Percentiles rank a stretch among this genome's conserved stretches.
These are phyloP conservation scores for Tulasnella sp. DNA, from an alignment of 768 basidiomycete species.

Conservation along the genomic window DNA sequence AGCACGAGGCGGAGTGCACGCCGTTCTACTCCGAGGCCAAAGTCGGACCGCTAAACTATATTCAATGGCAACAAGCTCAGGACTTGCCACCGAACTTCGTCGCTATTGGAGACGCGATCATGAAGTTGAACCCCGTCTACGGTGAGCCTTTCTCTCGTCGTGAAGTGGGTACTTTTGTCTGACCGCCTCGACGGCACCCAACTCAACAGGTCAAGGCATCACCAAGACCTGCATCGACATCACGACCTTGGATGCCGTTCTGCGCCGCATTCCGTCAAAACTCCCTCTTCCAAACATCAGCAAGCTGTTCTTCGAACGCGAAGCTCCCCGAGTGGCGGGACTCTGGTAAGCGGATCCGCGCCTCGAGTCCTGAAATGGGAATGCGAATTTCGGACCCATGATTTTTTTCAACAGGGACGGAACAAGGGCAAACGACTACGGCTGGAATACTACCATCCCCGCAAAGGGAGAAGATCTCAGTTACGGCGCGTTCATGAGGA, in stretches of 20 bases:
- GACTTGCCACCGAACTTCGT: conserved; percentile 46
- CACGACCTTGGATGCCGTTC: conserved; percentile 13
- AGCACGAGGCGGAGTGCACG: conserved; percentile 38
- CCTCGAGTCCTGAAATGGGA: no score
- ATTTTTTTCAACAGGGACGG: neutral
- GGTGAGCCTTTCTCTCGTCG: conserved; percentile 23
- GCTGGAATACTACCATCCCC: conserved; percentile 7
- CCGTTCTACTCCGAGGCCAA: neutral
- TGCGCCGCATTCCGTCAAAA: neutral
- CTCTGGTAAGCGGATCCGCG: neutral
- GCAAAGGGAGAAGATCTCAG: conserved; percentile 14
- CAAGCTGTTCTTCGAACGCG: conserved; percentile 11
- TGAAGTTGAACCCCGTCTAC: conserved; percentile 41
- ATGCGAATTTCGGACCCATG: no score
- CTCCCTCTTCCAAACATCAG: conserved; percentile 12
- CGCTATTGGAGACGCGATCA: conserved; percentile 46
- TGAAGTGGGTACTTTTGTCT: neutral
- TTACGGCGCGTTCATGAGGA: neutral
- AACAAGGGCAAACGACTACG: conserved; percentile 28
- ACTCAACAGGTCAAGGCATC: conserved; percentile 14
- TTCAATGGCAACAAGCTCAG: conserved; percentile 41
- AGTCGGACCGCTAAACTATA: conserved; percentile 40
- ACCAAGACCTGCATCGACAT: conserved; percentile 9
- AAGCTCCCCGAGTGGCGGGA: neutral
- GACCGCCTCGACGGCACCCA: neutral